A percentile compares a stretch with the other conserved stretches of the same genome.
phyloP scores from a whole-genome alignment of 2,329 filamentous ascomycete species.

The Diaporthe sp. region DNA sequence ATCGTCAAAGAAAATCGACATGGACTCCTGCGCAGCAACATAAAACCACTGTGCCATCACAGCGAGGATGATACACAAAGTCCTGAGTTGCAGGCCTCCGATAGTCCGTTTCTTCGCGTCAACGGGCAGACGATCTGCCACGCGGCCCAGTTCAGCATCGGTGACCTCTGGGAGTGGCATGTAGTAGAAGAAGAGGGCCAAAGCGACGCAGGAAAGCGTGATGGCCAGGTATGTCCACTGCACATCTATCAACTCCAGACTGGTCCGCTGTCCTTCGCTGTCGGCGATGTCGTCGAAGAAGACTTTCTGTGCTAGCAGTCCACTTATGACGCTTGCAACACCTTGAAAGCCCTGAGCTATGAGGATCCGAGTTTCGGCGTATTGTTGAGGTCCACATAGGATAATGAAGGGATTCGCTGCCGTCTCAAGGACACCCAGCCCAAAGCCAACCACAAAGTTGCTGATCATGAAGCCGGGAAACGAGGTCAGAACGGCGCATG shows the following conservation, averaged over 20 bases:
- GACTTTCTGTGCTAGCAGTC: constrained; percentile 79
- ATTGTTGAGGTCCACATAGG: constrained; percentile 80
- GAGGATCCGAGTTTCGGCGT: constrained; percentile 81
- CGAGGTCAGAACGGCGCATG: constrained; percentile 79
- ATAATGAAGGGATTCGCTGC: constrained; percentile 82
- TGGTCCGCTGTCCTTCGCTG: constrained; percentile 47
- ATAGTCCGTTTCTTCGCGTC: constrained; percentile 64
- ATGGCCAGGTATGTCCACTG: constrained; percentile 91
- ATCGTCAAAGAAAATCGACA: constrained; percentile 72
- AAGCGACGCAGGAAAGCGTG: constrained; percentile 78
- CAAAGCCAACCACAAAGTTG: constrained; percentile 82
- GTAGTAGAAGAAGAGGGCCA: constrained; percentile 79
- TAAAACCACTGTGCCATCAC: constrained; percentile 85
- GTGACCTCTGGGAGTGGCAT: constrained; percentile 75
- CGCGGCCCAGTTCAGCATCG: constrained; percentile 67
- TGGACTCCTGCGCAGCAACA: constrained; percentile 79
- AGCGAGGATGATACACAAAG: constrained; percentile 75
- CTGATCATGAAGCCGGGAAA: constrained; percentile 84
- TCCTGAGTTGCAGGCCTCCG: constrained; percentile 67
- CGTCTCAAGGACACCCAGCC: constrained; percentile 83
- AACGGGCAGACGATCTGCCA: constrained; percentile 63
- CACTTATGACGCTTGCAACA: constrained; percentile 80
- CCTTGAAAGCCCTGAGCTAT: constrained; percentile 83
- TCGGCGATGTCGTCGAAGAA: constrained; percentile 75
- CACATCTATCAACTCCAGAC: constrained; percentile 75